These are phyloP conservation scores for Podila clonocystis DNA, from an alignment of 192 early-diverging fungal species.

Conservation along the genomic window DNA sequence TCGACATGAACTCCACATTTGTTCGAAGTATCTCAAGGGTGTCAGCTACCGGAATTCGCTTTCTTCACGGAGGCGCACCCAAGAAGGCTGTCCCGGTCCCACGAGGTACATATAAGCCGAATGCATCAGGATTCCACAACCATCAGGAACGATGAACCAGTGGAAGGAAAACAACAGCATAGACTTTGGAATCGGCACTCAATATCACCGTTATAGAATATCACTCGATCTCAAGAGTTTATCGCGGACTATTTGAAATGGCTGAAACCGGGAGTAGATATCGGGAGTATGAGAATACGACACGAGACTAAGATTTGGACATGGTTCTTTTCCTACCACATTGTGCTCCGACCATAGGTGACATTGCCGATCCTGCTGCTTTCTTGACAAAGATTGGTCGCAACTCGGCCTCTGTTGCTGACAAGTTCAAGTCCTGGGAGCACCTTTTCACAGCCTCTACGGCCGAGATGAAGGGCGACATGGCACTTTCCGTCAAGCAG, in stretches of 20 bases:
- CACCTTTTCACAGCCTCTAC: constrained; percentile 66
- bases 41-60: constrained; percentile 13
- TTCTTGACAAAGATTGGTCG: constrained; percentile 49
- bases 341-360: constrained; percentile 19
- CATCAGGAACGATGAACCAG: neutral
- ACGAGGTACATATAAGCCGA: constrained; percentile 18
- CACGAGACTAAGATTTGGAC: neutral
- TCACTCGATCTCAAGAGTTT: no score
- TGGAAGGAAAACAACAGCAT: neutral
- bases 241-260: no score
- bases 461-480: constrained; percentile 61
- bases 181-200: no score
- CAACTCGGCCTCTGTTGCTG: constrained; percentile 28
- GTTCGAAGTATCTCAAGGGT: constrained; percentile 30
- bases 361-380: constrained; percentile 37
- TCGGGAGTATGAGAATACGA: neutral
- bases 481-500: constrained; percentile 68
- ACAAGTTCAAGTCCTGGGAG: constrained; percentile 67
- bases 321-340: no score
- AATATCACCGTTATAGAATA: no score
- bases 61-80: constrained; percentile 22
- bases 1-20: constrained; percentile 22
- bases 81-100: constrained; percentile 42
- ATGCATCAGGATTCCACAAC: neutral
- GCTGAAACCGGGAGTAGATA: neutral